Evolutionary conservation across 805 yeast species (phyloP).

Genomic region (Schwanniomyces sp.): DNA sequence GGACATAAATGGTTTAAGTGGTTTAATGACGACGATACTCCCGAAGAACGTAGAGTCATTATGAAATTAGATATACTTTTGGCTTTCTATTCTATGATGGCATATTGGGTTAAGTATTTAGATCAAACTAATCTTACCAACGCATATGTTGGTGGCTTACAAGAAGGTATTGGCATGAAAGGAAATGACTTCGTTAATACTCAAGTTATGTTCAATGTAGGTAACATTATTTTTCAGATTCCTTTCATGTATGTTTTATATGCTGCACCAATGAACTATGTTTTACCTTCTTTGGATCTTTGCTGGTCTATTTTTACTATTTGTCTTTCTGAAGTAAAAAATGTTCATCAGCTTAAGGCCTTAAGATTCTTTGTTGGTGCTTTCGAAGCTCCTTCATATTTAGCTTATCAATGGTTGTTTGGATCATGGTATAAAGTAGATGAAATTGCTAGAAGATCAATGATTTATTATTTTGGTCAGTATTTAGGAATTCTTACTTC

Average conservation of each 20-base stretch:
- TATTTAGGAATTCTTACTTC: slow-evolving; percentile 57
- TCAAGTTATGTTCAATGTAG: slow-evolving; percentile 55
- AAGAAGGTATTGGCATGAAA: slow-evolving; percentile 49
- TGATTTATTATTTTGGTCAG: slow-evolving; percentile 55
- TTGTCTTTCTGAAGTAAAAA: slow-evolving; percentile 47
- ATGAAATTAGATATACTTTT: slow-evolving; percentile 22
- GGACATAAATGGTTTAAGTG: slow-evolving; percentile 42
- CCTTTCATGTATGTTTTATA: slow-evolving; percentile 58
- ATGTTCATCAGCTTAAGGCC: slow-evolving; percentile 50
- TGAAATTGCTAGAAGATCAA: slow-evolving; percentile 22
- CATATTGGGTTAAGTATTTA: slow-evolving; percentile 63
- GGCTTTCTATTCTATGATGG: slow-evolving; percentile 24
- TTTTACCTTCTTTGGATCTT: slow-evolving; percentile 53
- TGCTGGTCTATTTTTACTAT: slow-evolving; percentile 66
- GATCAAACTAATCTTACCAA: slow-evolving; percentile 57
- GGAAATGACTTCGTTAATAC: slow-evolving; percentile 60
- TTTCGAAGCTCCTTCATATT: slow-evolving; percentile 56
- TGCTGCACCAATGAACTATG: slow-evolving; percentile 50
- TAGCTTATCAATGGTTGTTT: slow-evolving; percentile 34
- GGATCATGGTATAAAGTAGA: slow-evolving; percentile 42
- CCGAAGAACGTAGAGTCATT: slow-evolving; percentile 23
- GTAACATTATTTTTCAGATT: slow-evolving; percentile 56
- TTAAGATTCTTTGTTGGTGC: slow-evolving; percentile 62
- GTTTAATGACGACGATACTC: slow-evolving; percentile 41
- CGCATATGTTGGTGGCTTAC: slow-evolving; percentile 64